A percentile compares a stretch with the other conserved stretches of the same genome.
These are phyloP conservation scores for Neurospora intermedia DNA, from an alignment of 495 filamentous ascomycete species.

Conservation along the genomic window DNA sequence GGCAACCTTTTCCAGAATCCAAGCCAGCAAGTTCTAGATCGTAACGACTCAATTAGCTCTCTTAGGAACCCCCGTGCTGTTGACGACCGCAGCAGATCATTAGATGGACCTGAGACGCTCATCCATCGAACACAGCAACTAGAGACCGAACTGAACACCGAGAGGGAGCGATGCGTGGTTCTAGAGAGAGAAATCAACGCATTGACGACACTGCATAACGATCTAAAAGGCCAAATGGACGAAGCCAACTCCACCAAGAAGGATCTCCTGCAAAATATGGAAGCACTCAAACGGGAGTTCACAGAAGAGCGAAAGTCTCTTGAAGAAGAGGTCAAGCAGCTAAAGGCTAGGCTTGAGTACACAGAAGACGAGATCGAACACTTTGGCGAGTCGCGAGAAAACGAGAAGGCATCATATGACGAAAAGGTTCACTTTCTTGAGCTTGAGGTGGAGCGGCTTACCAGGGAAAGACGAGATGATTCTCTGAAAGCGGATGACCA, in stretches of 20 bases:
- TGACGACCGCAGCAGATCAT: slow-evolving; percentile 29
- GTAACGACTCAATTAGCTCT: slow-evolving; percentile 32
- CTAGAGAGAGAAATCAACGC: slow-evolving; percentile 52
- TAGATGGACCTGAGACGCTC: slow-evolving; percentile 27
- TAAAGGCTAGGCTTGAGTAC: slow-evolving; percentile 70
- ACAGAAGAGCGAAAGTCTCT: slow-evolving; percentile 69
- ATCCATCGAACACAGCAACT: slow-evolving; percentile 56
- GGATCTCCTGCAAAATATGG: slow-evolving; percentile 89
- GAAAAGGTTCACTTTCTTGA: slow-evolving; percentile 58
- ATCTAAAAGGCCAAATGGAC: slow-evolving; percentile 60
- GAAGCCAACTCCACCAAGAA: slow-evolving; percentile 85
- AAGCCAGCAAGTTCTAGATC: slow-evolving; percentile 26
- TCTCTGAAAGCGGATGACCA: slow-evolving; percentile 44
- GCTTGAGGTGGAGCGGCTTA: slow-evolving; percentile 53
- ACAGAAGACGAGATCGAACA: slow-evolving; percentile 84
- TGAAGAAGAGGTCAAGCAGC: slow-evolving; percentile 63
- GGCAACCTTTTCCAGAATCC: slow-evolving; percentile 50
- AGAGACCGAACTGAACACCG: slow-evolving; percentile 62
- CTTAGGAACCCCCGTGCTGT: slow-evolving; percentile 23
- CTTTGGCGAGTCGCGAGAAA: slow-evolving; percentile 68
- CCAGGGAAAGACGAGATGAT: slow-evolving; percentile 46
- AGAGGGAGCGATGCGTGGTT: slow-evolving; percentile 39
- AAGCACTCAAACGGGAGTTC: slow-evolving; percentile 82
- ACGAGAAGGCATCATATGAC: slow-evolving; percentile 59
- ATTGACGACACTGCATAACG: slow-evolving; percentile 47